These are phyloP conservation scores for Gossypium aridum DNA, from an alignment of 441 rosid genomes.

Conservation along the genomic window DNA sequence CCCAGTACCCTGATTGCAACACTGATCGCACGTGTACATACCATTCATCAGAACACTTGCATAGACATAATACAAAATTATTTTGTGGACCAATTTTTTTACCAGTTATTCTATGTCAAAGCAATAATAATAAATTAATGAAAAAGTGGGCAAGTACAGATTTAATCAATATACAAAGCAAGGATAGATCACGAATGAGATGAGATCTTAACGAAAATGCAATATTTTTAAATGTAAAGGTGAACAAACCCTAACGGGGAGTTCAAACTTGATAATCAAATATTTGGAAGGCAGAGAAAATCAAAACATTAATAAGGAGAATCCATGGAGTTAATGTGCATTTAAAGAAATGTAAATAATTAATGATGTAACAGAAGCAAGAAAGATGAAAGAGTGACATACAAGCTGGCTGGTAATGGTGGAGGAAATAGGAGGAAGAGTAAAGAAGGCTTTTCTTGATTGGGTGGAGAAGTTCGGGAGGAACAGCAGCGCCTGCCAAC, in stretches of 20 bases:
- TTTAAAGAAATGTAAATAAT: not conserved
- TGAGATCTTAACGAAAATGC: not conserved
- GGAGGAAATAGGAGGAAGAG: constrained; percentile 56
- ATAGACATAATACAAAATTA: too few relatives aligned
- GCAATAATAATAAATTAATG: too few relatives aligned
- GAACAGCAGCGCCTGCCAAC: constrained; percentile 74
- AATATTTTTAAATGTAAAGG: not conserved
- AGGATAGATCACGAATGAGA: not conserved
- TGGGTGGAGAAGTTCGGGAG: constrained; percentile 74
- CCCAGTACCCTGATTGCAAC: constrained; percentile 71
- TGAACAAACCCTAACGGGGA: not conserved
- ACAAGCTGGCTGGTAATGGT: constrained; percentile 71
- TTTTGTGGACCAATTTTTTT: not conserved
- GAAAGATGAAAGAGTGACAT: constrained; percentile 20
- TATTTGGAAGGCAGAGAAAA: not conserved
- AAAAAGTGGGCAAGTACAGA: not conserved
- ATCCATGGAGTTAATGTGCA: not conserved
- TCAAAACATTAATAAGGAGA: not conserved
- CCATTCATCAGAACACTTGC: not conserved
- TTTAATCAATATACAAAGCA: not conserved
- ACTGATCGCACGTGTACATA: constrained; percentile 15
- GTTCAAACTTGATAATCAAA: too few relatives aligned
- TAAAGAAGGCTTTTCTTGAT: constrained; percentile 74
- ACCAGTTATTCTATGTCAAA: too few relatives aligned
- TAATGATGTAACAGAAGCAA: not conserved